These are phyloP conservation scores for Vanrija pseudolonga DNA, from an alignment of 1,284 basidiomycete genomes.

Conservation along the genomic window DNA sequence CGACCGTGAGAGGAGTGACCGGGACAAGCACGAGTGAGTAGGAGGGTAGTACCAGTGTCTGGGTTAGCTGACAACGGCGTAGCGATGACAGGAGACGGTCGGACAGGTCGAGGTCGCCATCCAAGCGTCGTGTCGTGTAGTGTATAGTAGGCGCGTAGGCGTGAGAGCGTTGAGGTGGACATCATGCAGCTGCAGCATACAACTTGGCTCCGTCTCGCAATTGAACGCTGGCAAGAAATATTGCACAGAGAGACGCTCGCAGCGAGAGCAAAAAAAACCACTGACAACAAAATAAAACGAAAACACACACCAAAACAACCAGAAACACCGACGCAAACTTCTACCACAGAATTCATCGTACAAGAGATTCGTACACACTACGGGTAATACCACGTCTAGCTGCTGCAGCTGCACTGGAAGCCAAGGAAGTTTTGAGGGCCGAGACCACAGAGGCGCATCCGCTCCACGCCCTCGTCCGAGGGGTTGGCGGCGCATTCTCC, in stretches of 20 bases:
- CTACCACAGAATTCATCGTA: background rate
- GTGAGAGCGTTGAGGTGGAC: background rate
- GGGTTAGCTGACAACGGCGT: background rate
- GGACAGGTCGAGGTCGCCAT: conserved; percentile 17
- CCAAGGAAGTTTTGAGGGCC: conserved; percentile 73
- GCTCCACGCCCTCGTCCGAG: conserved; percentile 60
- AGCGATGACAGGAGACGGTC: conserved; percentile 15
- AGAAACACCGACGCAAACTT: background rate
- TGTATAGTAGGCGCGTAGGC: background rate
- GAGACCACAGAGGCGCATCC: conserved; percentile 65
- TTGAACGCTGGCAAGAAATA: no score
- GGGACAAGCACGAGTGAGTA: conserved; percentile 21
- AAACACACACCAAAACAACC: no score
- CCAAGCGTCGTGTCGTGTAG: conserved; percentile 22
- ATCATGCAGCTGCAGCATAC: background rate
- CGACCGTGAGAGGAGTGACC: no score
- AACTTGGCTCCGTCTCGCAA: no score
- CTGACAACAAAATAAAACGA: no score
- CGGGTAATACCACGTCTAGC: conserved; percentile 54
- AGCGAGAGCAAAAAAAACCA: no score
- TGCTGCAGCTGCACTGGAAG: conserved; percentile 90
- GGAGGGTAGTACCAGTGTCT: no score
- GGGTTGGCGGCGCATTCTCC: conserved; percentile 45
- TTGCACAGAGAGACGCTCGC: no score
- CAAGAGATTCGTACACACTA: background rate